These are phyloP conservation scores for Crotalaria pallida DNA, from an alignment of 306 rosid species.

Conservation along the genomic window DNA sequence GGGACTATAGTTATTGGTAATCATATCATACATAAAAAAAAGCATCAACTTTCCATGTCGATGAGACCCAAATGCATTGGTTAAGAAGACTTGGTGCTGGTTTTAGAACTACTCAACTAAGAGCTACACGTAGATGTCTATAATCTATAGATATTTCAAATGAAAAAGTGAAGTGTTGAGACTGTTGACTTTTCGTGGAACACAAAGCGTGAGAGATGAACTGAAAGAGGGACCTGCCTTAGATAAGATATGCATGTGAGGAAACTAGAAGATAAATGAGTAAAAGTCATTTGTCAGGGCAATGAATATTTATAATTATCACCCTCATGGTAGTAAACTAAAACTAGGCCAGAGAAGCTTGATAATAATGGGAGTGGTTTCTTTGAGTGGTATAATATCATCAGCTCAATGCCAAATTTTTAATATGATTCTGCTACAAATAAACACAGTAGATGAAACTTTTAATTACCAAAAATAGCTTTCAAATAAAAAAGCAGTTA, in stretches of 20 bases:
- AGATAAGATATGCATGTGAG: not conserved
- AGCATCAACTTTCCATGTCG: slow-evolving; percentile 23
- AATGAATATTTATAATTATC: not conserved
- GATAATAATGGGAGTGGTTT: not conserved
- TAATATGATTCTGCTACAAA: not conserved
- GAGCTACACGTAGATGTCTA: not conserved
- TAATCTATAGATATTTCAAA: not conserved
- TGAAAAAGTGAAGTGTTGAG: slow-evolving; percentile 6
- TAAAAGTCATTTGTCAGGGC: not conserved
- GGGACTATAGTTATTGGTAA: not conserved
- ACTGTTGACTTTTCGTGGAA: slow-evolving; percentile 17
- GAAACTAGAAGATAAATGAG: not conserved
- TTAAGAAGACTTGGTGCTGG: slow-evolving; percentile 14
- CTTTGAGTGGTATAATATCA: not conserved
- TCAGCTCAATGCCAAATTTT: not conserved
- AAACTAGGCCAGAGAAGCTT: not conserved
- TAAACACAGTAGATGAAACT: not conserved
- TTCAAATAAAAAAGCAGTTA: not conserved
- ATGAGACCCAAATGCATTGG: slow-evolving; percentile 25
- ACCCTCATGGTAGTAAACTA: not conserved
- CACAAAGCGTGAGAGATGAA: slow-evolving; percentile 10
- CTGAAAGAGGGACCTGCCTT: not conserved
- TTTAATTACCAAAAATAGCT: not conserved
- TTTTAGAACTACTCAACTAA: slow-evolving; percentile 19
- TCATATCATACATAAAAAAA: not conserved